Conservation (phyloP, 345 rosid genomes). For the Brassica nigra region DNA sequence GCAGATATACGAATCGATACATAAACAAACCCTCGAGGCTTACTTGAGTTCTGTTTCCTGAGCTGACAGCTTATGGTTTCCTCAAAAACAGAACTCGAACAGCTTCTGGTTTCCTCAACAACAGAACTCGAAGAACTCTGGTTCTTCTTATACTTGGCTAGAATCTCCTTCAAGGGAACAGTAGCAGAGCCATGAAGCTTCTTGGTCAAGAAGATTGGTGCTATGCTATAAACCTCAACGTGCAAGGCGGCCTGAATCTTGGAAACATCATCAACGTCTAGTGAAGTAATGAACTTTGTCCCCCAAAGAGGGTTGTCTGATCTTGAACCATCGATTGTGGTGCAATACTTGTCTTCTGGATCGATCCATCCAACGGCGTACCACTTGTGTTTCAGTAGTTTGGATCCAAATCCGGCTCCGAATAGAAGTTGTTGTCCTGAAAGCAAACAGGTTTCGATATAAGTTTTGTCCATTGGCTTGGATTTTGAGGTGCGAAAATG, state of each 20-base stretch:
- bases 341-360: conserved; percentile 79
- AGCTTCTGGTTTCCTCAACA: conserved; percentile 63
- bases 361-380: conserved; percentile 90
- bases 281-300: conserved; percentile 64
- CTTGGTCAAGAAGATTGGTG: conserved; percentile 81
- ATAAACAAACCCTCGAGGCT: conserved; percentile 77
- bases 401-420: conserved; percentile 44
- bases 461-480: conserved; percentile 61
- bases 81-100: conserved; percentile 41
- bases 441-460: conserved; percentile 66
- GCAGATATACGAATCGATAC: conserved; percentile 62
- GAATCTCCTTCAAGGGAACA: conserved; percentile 66
- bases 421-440: conserved; percentile 79
- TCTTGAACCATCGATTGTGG: conserved; percentile 71
- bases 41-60: conserved; percentile 60
- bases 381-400: conserved; percentile 86
- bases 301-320: conserved; percentile 74
- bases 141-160: conserved; percentile 46
- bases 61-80: conserved; percentile 82
- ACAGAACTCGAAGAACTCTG: conserved; percentile 34
- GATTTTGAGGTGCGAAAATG: not conserved
- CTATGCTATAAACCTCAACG: conserved; percentile 76
- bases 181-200: conserved; percentile 74
- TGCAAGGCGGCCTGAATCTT: conserved; percentile 42
- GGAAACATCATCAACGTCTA: conserved; percentile 44